A percentile compares a stretch with the other conserved stretches of the same genome.
These are phyloP conservation scores for Blastobotrys robertii DNA, from an alignment of 805 yeast species.

Conservation along the genomic window DNA sequence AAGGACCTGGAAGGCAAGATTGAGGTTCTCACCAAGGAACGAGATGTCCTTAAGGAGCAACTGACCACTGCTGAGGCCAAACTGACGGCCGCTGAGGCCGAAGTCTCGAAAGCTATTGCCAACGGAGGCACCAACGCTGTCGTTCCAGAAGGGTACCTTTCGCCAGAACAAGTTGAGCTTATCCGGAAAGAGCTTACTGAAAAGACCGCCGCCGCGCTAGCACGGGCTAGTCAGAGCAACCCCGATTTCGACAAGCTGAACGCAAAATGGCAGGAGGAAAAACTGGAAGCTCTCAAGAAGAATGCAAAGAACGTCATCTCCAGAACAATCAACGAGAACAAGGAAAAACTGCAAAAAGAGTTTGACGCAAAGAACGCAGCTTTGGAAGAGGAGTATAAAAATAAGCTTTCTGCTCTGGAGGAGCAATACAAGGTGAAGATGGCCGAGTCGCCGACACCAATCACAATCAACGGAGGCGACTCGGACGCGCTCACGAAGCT, in stretches of 20 bases:
- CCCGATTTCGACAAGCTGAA: too few species aligned
- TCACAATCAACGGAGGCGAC: too few species aligned
- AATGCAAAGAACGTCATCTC: background rate
- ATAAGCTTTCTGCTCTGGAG: slow-evolving; percentile 7
- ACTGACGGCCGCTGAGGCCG: background rate
- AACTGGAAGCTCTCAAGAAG: background rate
- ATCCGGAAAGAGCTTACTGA: too few species aligned
- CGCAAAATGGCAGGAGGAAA: too few species aligned
- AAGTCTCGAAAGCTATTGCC: slow-evolving; percentile 1
- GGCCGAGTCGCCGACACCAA: too few species aligned
- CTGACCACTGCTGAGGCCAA: slow-evolving; percentile 2
- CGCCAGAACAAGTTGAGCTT: too few species aligned
- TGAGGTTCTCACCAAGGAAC: slow-evolving; percentile 17
- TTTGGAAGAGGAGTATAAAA: background rate
- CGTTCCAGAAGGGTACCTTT: too few species aligned
- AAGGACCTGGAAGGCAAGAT: slow-evolving; percentile 12
- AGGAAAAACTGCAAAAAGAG: background rate
- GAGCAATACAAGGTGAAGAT: background rate
- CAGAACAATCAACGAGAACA: background rate
- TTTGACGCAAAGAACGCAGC: background rate
- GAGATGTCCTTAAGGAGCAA: slow-evolving; percentile 15
- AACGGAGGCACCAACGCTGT: too few species aligned
- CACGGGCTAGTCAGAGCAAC: too few species aligned
- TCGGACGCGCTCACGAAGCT: too few species aligned
- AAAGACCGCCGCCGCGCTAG: too few species aligned